Evolutionary conservation across 768 basidiomycete genomes (phyloP), one percentile per base, ranked within the genome.

Genomic region (Kwoniella europaea): DNA sequence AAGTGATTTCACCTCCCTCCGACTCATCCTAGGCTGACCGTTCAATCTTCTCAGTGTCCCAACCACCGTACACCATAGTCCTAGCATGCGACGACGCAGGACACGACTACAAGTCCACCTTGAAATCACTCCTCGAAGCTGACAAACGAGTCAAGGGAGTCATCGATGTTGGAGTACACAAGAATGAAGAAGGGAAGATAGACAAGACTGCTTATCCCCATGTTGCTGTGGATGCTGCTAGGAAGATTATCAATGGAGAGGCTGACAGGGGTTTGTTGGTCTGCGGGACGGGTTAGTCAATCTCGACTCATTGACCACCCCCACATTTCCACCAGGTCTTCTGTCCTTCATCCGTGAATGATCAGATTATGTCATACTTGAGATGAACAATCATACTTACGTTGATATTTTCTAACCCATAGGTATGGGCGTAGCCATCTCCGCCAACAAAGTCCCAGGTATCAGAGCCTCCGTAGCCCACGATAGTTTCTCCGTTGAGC

Each of bases 401-500:
- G 24, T 24, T 24, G n/a, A 15, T 24, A 67, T 54, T 29, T 35
- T 52, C 50, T 35, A 57, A 50, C 18, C 46, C 13, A 15, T 54
- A 76, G 79, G 78, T 16, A 79, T 82, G 68, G 80, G 82, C 29
- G 80, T 82, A 9, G 80, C 80, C 10, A 82, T 83, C 52, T 69
- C 74, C 3, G 82, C 82, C 20, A 80, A 80, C 70, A 82, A 83
- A 71, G 82, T 83, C 3, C 66, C 76, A 12, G 78, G 78, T 5
- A 76, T 82, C 65, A 50, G 80, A 50, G 80, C 80, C 4, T 79
- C 71, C 2, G 76, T 78, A 44, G 78, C 80, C 3, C 82, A 83
- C 70, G 82, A 83, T 54, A 76, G 76, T 0, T 83, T 81, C 75
- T 81, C 79, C 2, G 82, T 83, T 67, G 82, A 83, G 68, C 69